Conservation (phyloP, 2,329 filamentous ascomycete genomes). For the Coniella vitis region DNA sequence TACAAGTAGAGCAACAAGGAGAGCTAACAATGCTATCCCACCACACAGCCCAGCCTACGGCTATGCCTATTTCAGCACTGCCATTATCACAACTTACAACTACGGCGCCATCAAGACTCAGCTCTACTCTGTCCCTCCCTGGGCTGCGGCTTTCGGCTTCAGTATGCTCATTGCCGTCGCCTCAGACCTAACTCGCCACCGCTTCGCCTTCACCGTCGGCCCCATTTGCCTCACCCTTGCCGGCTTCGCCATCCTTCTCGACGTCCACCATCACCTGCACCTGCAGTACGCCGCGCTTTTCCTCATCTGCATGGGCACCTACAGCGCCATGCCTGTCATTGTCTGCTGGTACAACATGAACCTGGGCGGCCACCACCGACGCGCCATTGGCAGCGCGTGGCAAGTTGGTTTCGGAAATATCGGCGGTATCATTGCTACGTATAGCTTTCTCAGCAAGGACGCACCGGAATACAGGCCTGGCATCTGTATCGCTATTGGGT, state of each 20-base stretch:
- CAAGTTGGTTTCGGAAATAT: conserved; percentile 75
- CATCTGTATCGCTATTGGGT: conserved; percentile 71
- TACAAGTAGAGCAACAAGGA: neutral
- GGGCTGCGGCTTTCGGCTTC: conserved; percentile 67
- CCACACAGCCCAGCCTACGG: conserved; percentile 62
- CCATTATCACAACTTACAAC: conserved; percentile 62
- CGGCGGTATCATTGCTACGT: conserved; percentile 72
- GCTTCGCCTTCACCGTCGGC: conserved; percentile 65
- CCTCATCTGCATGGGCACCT: conserved; percentile 71
- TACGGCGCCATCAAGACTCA: conserved; percentile 53
- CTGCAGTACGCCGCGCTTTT: conserved; percentile 77
- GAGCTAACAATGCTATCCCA: neutral
- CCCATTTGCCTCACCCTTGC: conserved; percentile 63
- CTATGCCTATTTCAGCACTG: conserved; percentile 71
- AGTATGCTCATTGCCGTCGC: conserved; percentile 66
- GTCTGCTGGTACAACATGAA: conserved; percentile 83
- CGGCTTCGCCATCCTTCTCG: conserved; percentile 70
- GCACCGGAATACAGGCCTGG: conserved; percentile 63
- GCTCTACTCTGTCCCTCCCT: conserved; percentile 51
- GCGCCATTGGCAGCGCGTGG: conserved; percentile 67
- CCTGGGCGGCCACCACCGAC: conserved; percentile 63
- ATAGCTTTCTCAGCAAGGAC: conserved; percentile 60
- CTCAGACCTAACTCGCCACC: conserved; percentile 67
- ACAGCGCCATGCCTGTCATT: conserved; percentile 84
- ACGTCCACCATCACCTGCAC: conserved; percentile 58